Base-by-base conservation (phyloP, 1,284 basidiomycete genomes). In the Pterula multifida region DNA sequence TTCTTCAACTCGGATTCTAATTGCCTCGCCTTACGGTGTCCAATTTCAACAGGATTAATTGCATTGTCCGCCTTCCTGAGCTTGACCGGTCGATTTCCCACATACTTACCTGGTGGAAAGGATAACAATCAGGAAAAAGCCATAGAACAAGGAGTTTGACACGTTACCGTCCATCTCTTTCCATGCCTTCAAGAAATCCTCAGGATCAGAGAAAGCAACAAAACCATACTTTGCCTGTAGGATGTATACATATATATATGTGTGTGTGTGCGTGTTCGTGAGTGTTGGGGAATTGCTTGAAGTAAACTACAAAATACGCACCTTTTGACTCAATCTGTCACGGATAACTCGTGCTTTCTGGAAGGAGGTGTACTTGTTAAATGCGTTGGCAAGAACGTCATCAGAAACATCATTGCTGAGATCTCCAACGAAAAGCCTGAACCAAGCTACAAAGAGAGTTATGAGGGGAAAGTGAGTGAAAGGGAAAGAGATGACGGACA, bases 341-440 rank as follows among this genome's bases (percentile, higher is more conserved):
- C 94, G 76, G 49, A 98, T 90, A 49, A 99, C 95, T 55, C 92
- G 85, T 47, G 91, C 92, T 68, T 96, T 98, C 64, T 81, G 79
- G 68, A 98, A 98, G 9, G 91, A 91, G 0, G 85, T 65, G 62
- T 95, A 98, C 64, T 90, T 88, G 64, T 80, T 83, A 67, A 98
- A 98, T 2, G 95, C 93, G 58, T 90, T 90, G 48, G 91, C 71
- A 17, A 98, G 76, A 12, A 91, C 86, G 58, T 95, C 90, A 60
- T 98, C 96, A 49, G 90, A 92, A 25, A 98, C 94, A 67, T 98
- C 96, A 63, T 98, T 98, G 60, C 94, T 97, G 36, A 98, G 75
- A 65, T 99, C 95, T 47, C 96, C 96, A 21, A 99, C 92, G 61
- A 99, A 99, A 45, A 99, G 71, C 25, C 96, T 82, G 70, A 96